These are phyloP conservation scores for Aphanomyces stellatus DNA, from an alignment of 352 stramenopile genomes.

Conservation along the genomic window DNA sequence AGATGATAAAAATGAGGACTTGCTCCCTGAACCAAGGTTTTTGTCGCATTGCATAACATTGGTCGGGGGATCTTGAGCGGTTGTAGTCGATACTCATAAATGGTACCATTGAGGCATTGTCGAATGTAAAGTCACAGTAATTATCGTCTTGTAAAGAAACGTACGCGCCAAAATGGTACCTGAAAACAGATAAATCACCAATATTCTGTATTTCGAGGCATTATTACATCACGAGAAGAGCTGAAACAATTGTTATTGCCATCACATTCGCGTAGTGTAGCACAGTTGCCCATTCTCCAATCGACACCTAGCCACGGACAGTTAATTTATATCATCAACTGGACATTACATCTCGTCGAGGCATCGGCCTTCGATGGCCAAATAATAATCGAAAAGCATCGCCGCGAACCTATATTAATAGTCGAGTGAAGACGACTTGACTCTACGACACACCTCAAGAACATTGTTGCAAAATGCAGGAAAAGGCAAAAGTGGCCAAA, in stretches of 20 bases:
- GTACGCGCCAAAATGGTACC: slow-evolving; percentile 71
- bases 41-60: slow-evolving; percentile 38
- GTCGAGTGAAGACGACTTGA: not conserved
- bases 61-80: slow-evolving; percentile 26
- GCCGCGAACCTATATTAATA: slow-evolving; percentile 36
- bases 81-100: slow-evolving; percentile 49
- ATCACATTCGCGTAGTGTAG: slow-evolving; percentile 84
- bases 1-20: slow-evolving; percentile 69
- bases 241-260: slow-evolving; percentile 71
- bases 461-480: slow-evolving; percentile 81
- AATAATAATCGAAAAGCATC: slow-evolving; percentile 79
- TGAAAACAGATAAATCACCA: not conserved
- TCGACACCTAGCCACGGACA: slow-evolving; percentile 34
- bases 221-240: slow-evolving; percentile 66
- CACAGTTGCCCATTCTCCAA: slow-evolving; percentile 78
- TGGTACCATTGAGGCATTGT: slow-evolving; percentile 55
- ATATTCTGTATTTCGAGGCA: not conserved
- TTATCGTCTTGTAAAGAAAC: slow-evolving; percentile 23
- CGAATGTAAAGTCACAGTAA: slow-evolving; percentile 65
- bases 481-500: slow-evolving; percentile 78
- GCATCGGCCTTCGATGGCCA: slow-evolving; percentile 70
- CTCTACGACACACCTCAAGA: slow-evolving; percentile 35
- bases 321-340: not conserved
- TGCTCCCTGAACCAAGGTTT: slow-evolving; percentile 62
- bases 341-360: slow-evolving; percentile 41